Conservation (phyloP, 2,329 filamentous ascomycete species). For the Aphanocladium album region DNA sequence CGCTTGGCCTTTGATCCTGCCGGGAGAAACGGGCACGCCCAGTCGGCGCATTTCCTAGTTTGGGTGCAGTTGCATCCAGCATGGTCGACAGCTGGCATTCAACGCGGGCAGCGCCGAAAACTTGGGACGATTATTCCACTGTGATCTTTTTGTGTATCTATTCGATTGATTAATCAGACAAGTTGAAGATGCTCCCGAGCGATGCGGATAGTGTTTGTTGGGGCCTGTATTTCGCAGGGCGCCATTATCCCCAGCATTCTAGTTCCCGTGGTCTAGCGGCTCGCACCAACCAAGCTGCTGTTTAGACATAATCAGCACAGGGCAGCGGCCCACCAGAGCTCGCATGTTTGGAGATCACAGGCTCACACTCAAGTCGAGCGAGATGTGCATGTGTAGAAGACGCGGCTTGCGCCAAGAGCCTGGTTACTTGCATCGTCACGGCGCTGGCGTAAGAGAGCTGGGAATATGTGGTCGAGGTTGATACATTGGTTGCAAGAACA, state of each 20-base stretch:
- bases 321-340: background rate
- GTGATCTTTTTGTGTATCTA: background rate
- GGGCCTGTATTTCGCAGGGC: background rate
- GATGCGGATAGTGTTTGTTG: background rate
- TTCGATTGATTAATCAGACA: background rate
- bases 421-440: background rate
- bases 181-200: background rate
- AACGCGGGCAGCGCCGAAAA: background rate
- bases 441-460: too few species aligned
- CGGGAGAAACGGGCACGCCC: background rate
- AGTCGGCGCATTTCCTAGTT: background rate
- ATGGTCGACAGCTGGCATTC: background rate
- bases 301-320: background rate
- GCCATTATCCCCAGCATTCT: background rate
- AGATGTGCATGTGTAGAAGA: background rate
- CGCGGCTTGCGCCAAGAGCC: background rate
- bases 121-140: background rate
- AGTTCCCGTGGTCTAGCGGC: background rate
- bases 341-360: slow-evolving; percentile 3
- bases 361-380: background rate
- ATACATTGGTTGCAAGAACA: too few species aligned
- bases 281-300: background rate
- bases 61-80: background rate
- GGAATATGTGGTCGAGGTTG: too few species aligned
- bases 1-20: background rate